These are phyloP conservation scores for Caryopteris hybrid DNA, from an alignment of 305 asterid species.

Conservation along the genomic window DNA sequence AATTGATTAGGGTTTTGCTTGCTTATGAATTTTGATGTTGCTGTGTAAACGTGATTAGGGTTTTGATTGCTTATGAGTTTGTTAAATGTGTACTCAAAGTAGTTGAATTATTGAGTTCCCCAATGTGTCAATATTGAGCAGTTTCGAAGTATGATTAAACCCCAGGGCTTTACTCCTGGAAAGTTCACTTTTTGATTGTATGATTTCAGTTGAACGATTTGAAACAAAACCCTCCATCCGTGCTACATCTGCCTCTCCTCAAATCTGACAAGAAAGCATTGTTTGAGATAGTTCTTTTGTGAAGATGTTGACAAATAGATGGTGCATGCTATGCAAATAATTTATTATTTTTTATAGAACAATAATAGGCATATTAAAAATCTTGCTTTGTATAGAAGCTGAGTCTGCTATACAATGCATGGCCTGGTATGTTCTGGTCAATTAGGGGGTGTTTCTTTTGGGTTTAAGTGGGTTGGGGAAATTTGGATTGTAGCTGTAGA, in stretches of 20 bases:
- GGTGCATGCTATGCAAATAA: not conserved
- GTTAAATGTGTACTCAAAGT: not conserved
- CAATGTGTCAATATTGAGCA: not conserved
- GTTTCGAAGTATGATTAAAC: not conserved
- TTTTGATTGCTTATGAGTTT: constrained; percentile 8
- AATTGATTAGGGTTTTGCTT: not conserved
- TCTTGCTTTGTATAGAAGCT: no score
- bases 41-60: constrained; percentile 8
- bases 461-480: no score
- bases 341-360: not conserved
- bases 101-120: not conserved
- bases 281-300: not conserved
- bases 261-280: not conserved
- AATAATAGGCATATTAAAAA: not conserved
- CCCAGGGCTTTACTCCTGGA: not conserved
- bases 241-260: not conserved
- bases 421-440: no score
- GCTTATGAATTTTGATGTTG: not conserved
- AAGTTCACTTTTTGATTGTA: not conserved
- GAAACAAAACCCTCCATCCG: not conserved
- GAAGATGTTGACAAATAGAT: not conserved
- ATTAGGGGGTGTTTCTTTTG: no score
- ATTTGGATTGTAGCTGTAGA: not conserved
- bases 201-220: not conserved
- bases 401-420: no score